Base-by-base conservation (phyloP, 495 filamentous ascomycete species). In the Platismatia glauca region DNA sequence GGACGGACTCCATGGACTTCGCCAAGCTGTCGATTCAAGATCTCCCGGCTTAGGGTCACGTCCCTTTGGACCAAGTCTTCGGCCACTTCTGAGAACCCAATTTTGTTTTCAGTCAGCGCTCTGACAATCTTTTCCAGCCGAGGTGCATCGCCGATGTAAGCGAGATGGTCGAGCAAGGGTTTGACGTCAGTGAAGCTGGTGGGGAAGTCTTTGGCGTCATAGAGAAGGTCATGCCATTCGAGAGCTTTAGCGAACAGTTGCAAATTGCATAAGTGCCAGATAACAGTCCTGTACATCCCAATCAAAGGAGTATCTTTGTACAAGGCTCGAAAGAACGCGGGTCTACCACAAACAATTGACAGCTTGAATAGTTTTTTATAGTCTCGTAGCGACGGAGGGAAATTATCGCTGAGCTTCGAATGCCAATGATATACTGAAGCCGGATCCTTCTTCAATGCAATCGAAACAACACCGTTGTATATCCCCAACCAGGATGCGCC, bases 221-320 rank as follows among this genome's bases (percentile, higher is more conserved):
- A 50, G 22, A 87, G 71, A 38, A 82, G 75, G 12, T 69, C 63
- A 68, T 90, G 86, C 86, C 88, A 90, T 18, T 72, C 73, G 8
- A 78, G 68, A 27, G 85, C 86, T 20, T 81, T 62, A 4, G 76
- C 67, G 24, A 76, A 78, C 39, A 76, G 68, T 6, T 81, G 81
- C 20, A 75, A 63, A 7, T 73, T 65, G 62, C 82, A 79, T 2
- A 90, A 72, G n/a, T 71, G 72, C 9, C 81, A 77, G 15, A 95
- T 78, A 29, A 87, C 67, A 7, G 71, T 72, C 34, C 82, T 81
- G 68, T 92, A 92, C 4, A 89, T 71, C 35, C 77, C 71, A 58
- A 79, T 81, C 68, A 81, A 67, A 38, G 71, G 67, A 74, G 84
- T 71, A 77, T 80, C n/a, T 55, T 69, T 62, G 73, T 84, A 78